Evolutionary conservation across 345 rosid species (phyloP), one percentile per base, ranked within the genome.

Genomic region (Streptanthus diversifolius): DNA sequence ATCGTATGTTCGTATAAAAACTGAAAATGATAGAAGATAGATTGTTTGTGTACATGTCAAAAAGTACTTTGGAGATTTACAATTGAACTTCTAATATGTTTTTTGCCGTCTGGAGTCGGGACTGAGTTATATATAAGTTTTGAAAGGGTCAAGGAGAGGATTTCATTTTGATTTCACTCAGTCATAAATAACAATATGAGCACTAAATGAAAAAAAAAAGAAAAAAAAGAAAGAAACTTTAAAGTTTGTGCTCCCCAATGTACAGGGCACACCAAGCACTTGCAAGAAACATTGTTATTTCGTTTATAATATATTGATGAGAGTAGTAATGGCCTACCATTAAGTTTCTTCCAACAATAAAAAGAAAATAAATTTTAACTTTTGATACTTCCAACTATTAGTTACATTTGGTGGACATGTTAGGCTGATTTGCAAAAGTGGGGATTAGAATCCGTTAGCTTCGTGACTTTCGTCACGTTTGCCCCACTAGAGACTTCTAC

Each of bases 241-340:
- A 56, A 43, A 55, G 67, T 66, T 57, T 74, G 72, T 68, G 74
- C 56, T 61, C 56, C 68, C 74, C 73, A 75, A 60, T n/a, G 48
- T 51, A 21, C 3, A 59, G 73, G 30, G 60, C 40, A 41, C 70
- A 75, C 73, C 65, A 67, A 60, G 19, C 19, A 21, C 55, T 19
- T 49, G 68, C 63, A 68, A 29, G 2, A 33, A 40, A 53, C 25
- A 30, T 39, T 24, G 8, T 27, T 66, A 14, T 35, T 65, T 51
- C 58, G 18, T 32, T 44, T 59, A n/a, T n/a, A 51, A 60, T 75
- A 41, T 13, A 40, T 68, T 52, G 24, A 51, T 51, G 47, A 47
- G 24, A 32, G 49, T n/a, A n/a, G n/a, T 68, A 24, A 68, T 75
- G 74, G 79, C 39, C 73, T 61, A 51, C 18, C 79, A 75, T 61